Conservation (phyloP, 2,329 filamentous ascomycete genomes). For the Aspergillus fumigatiaffinis region DNA sequence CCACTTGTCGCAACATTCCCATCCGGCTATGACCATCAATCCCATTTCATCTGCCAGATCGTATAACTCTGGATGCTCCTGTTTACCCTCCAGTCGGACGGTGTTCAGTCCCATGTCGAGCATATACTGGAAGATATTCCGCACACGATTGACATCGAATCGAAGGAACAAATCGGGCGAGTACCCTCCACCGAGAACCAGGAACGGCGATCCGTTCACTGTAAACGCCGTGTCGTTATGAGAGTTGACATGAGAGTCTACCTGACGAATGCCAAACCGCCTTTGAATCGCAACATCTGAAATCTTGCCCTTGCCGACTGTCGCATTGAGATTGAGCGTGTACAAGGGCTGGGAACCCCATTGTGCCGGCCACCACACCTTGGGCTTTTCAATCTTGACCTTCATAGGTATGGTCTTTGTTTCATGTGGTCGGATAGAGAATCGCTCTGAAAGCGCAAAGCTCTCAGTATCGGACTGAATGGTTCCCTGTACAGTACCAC, state of each 20-base stretch:
- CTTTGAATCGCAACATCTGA: slow-evolving; percentile 35
- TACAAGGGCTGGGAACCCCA: slow-evolving; percentile 59
- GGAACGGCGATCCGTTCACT: slow-evolving; percentile 56
- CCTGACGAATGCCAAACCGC: slow-evolving; percentile 53
- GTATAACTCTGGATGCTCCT: slow-evolving; percentile 61
- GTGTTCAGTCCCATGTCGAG: slow-evolving; percentile 62
- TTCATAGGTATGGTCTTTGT: slow-evolving; percentile 39
- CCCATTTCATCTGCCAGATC: slow-evolving; percentile 56
- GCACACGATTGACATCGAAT: slow-evolving; percentile 49
- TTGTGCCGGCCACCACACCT: slow-evolving; percentile 59
- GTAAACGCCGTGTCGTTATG: slow-evolving; percentile 54
- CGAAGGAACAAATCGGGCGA: slow-evolving; percentile 60
- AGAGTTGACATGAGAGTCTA: slow-evolving; percentile 49
- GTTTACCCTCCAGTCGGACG: slow-evolving; percentile 60
- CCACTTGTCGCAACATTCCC: slow-evolving; percentile 68
- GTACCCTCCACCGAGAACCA: slow-evolving; percentile 60
- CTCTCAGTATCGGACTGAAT: slow-evolving; percentile 13
- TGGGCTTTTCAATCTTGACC: slow-evolving; percentile 40
- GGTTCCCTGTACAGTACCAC: slow-evolving; percentile 19
- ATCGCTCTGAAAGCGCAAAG: slow-evolving; percentile 24
- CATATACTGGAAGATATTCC: slow-evolving; percentile 49
- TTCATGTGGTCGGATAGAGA: slow-evolving; percentile 39
- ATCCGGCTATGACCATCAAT: slow-evolving; percentile 59
- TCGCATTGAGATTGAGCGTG: slow-evolving; percentile 28
- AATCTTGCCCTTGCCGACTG: slow-evolving; percentile 13